A percentile compares a stretch with the other conserved stretches of the same genome.
Evolutionary conservation across 192 early-diverging fungal genomes (phyloP).

Genomic region (Anaeromyces robustus): DNA sequence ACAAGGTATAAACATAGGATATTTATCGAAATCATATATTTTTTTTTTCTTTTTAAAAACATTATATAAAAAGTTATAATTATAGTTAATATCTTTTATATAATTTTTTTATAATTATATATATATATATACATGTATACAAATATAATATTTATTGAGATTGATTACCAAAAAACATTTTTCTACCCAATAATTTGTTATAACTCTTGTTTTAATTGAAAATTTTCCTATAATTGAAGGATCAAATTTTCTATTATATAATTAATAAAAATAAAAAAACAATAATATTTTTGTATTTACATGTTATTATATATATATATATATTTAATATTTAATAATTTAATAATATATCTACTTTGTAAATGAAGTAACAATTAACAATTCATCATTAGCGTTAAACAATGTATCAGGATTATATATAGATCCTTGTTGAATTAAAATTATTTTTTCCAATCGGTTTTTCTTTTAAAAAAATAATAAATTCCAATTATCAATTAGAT

Average conservation of each 20-base stretch:
- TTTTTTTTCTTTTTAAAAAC: not conserved
- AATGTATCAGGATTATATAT: not conserved
- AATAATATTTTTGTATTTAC: too few species aligned
- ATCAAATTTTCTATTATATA: too few species aligned
- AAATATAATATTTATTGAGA: too few species aligned
- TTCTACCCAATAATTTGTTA: not conserved
- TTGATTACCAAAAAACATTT: not conserved
- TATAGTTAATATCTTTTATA: too few species aligned
- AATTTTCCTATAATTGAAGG: not conserved
- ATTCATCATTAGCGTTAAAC: not conserved
- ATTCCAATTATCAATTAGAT: too few species aligned
- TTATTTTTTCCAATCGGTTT: not conserved
- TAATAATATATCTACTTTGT: not conserved
- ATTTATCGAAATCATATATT: not conserved
- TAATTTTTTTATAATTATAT: too few species aligned
- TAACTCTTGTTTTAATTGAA: not conserved
- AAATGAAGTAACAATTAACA: not conserved
- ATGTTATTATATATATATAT: too few species aligned
- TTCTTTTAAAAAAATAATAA: not conserved
- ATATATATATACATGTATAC: too few species aligned
- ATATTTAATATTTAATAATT: too few species aligned
- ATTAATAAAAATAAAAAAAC: too few species aligned
- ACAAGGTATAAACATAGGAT: not conserved
- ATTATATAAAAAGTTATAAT: too few species aligned
- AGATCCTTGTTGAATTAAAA: not conserved